These are phyloP conservation scores for Microcera coccophila DNA, from an alignment of 2,329 filamentous ascomycete genomes.

Conservation along the genomic window DNA sequence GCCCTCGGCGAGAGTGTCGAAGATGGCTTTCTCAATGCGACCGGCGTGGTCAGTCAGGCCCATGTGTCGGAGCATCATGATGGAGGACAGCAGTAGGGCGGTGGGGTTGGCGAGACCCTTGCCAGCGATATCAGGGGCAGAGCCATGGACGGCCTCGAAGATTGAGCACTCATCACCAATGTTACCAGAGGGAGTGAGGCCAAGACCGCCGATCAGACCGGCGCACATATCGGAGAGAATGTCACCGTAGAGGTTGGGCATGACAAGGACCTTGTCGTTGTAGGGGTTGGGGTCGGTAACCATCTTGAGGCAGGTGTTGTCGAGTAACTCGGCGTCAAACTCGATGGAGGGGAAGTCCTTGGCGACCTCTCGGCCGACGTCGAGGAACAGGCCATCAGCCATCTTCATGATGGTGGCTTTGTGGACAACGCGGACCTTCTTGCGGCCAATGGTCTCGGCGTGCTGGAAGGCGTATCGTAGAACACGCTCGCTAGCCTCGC, in stretches of 20 bases:
- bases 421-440: slow-evolving; percentile 96
- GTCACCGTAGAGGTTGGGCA: slow-evolving; percentile 98
- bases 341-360: slow-evolving; percentile 96
- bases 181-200: slow-evolving; percentile 95
- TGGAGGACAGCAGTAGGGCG: slow-evolving; percentile 87
- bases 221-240: slow-evolving; percentile 99
- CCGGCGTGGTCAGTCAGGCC: slow-evolving; percentile 76
- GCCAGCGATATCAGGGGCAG: slow-evolving; percentile 92
- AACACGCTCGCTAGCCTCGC: slow-evolving; percentile 89
- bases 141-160: slow-evolving; percentile 98
- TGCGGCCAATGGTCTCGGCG: slow-evolving; percentile 86
- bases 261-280: slow-evolving; percentile 98
- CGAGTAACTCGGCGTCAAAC: slow-evolving; percentile 95
- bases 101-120: slow-evolving; percentile 97
- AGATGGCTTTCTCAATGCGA: slow-evolving; percentile 91
- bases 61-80: slow-evolving; percentile 99
- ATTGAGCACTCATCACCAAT: slow-evolving; percentile 99
- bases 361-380: slow-evolving; percentile 75
- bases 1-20: slow-evolving; percentile 91
- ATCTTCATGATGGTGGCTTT: slow-evolving; percentile 99
- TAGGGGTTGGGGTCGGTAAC: slow-evolving; percentile 93
- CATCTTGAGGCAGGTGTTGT: slow-evolving; percentile 99
- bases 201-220: slow-evolving; percentile 94
- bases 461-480: slow-evolving; percentile 98
- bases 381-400: slow-evolving; percentile 97